Evolutionary conservation across 176 grass and related monocot species (phyloP).

Genomic region (Typha latifolia): DNA sequence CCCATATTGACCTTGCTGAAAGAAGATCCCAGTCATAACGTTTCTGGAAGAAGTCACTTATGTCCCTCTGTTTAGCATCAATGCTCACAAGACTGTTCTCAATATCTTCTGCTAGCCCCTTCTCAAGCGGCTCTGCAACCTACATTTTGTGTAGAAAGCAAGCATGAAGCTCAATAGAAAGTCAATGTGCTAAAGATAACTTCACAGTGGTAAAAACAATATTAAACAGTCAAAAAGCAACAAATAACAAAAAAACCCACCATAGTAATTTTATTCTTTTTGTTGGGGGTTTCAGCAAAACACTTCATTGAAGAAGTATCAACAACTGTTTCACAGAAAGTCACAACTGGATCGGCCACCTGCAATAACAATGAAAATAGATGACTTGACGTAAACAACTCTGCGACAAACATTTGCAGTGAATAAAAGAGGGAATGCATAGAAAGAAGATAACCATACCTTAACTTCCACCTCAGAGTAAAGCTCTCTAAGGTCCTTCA

Average conservation of each 20-base stretch:
- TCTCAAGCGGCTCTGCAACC: constrained; percentile 89
- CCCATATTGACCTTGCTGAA: constrained; percentile 92
- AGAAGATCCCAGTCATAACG: constrained; percentile 98
- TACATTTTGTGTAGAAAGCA: constrained; percentile 31
- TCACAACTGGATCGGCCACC: constrained; percentile 98
- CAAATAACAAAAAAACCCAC: constrained; percentile 23
- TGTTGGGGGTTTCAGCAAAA: constrained; percentile 99
- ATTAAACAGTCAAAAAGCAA: constrained; percentile 10
- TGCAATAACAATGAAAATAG: constrained; percentile 20
- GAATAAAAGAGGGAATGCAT: constrained; percentile 1
- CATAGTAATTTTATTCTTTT: constrained; percentile 99
- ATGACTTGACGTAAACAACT: neutral
- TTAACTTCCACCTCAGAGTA: constrained; percentile 99
- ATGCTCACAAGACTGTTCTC: constrained; percentile 90
- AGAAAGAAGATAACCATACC: constrained; percentile 32
- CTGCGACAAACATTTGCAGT: neutral
- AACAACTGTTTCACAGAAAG: constrained; percentile 96
- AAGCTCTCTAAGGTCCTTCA: constrained; percentile 97
- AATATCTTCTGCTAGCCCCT: constrained; percentile 93
- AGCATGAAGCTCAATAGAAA: neutral
- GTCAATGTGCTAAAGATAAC: constrained; percentile 2
- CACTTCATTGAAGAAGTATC: constrained; percentile 99
- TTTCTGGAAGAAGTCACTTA: constrained; percentile 93
- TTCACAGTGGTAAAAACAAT: constrained; percentile 14
- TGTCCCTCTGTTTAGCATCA: constrained; percentile 89